Evolutionary conservation across 202 grass and related monocot species (phyloP).

Genomic region (Hordeum pubiflorum): DNA sequence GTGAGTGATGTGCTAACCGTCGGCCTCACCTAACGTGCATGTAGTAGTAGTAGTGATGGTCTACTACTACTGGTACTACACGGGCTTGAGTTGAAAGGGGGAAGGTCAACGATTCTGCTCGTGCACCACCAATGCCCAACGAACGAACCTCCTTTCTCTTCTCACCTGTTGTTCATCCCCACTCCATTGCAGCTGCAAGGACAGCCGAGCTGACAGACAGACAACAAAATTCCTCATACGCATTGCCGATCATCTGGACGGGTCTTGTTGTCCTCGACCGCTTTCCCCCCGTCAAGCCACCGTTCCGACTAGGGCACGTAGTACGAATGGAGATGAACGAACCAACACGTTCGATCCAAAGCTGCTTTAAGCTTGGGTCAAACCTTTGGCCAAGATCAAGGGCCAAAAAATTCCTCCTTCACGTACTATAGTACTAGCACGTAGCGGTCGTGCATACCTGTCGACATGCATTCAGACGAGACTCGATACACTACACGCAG

Average conservation of each 20-base stretch:
- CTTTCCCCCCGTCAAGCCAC: neutral
- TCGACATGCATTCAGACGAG: neutral
- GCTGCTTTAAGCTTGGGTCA: neutral
- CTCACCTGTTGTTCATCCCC: neutral
- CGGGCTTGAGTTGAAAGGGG: neutral
- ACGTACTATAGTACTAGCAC: neutral
- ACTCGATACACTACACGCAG: neutral
- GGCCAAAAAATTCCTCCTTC: neutral
- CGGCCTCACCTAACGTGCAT: constrained; percentile 16
- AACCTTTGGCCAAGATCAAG: neutral
- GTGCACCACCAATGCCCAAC: neutral
- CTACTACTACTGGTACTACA: too few species aligned
- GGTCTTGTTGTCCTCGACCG: neutral
- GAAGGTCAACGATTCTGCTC: constrained; percentile 46
- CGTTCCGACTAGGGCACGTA: neutral
- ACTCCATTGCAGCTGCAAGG: constrained; percentile 5
- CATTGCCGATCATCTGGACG: neutral
- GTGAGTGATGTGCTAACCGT: constrained; percentile 20
- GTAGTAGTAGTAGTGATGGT: neutral
- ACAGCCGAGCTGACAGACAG: neutral
- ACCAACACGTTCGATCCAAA: neutral
- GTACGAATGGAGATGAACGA: too few species aligned
- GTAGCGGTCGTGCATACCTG: neutral
- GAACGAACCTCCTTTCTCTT: neutral
- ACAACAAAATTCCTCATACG: neutral